These are phyloP conservation scores for Ustulina deusta DNA, from an alignment of 2,329 filamentous ascomycete species.

Conservation along the genomic window DNA sequence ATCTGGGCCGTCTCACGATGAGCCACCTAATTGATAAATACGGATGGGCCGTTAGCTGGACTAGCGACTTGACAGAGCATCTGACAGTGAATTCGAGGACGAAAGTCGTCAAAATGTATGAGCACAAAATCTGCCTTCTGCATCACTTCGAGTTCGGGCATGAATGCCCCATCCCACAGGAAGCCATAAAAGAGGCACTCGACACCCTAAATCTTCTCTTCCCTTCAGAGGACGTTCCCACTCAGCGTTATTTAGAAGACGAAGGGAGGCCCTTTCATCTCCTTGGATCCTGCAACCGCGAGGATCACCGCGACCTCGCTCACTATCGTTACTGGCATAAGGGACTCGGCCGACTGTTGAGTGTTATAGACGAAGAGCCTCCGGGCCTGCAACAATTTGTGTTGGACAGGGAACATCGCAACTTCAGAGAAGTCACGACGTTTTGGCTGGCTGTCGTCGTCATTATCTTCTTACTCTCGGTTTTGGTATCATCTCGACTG, in stretches of 20 bases:
- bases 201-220: conserved; percentile 2
- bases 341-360: not conserved
- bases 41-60: conserved; percentile 2
- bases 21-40: conserved; percentile 2
- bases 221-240: not conserved
- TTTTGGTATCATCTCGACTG: not conserved
- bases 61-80: not conserved
- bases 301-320: not conserved
- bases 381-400: not conserved
- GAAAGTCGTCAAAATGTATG: not conserved
- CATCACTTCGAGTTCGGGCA: conserved; percentile 2
- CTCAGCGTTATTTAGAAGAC: not conserved
- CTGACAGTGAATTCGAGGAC: not conserved
- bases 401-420: not conserved
- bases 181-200: not conserved
- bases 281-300: not conserved
- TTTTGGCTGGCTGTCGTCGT: not conserved
- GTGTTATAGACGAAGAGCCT: conserved; percentile 7
- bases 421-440: conserved; percentile 3
- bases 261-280: not conserved
- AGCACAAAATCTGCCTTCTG: conserved; percentile 7
- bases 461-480: conserved; percentile 5
- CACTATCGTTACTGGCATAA: conserved; percentile 9
- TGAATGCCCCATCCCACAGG: not conserved
- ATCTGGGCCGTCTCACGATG: not conserved